Percentiles rank a stretch among this genome's conserved stretches.
These are phyloP conservation scores for Plasmopara muralis DNA, from an alignment of 352 stramenopile genomes.

Conservation along the genomic window DNA sequence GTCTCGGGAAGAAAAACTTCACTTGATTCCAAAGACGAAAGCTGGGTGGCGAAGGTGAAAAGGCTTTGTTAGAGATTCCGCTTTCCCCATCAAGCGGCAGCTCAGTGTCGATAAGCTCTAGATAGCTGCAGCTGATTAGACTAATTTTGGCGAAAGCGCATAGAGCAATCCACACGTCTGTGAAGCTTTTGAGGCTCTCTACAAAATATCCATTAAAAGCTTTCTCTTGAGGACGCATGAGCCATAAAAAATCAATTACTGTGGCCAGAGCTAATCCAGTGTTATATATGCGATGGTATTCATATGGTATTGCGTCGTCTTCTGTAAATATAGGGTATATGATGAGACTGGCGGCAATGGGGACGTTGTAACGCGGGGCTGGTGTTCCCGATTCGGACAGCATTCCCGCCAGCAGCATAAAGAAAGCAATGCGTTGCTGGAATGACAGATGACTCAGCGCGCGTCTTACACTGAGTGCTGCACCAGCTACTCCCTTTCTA, in stretches of 20 bases:
- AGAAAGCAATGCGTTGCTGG: conserved; percentile 43
- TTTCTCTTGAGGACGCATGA: no score
- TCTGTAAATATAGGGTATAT: conserved; percentile 24
- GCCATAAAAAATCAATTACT: no score
- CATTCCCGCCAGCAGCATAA: conserved; percentile 49
- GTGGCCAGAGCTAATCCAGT: no score
- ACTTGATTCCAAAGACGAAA: no score
- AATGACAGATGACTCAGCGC: conserved; percentile 38
- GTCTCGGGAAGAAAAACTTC: no score
- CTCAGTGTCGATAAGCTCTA: conserved; percentile 39
- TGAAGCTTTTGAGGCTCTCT: conserved; percentile 27
- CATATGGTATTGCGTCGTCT: conserved; percentile 21
- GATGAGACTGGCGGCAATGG: conserved; percentile 50
- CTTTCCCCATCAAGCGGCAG: no score
- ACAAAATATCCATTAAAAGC: no score
- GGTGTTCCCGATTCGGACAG: conserved; percentile 57
- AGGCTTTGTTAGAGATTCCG: no score
- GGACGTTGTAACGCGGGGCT: conserved; percentile 59
- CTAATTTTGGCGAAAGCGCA: conserved; percentile 56
- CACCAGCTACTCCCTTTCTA: conserved; percentile 6
- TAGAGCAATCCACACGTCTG: conserved; percentile 38
- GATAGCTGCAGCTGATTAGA: conserved; percentile 63
- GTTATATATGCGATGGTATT: neutral
- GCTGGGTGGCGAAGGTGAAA: no score
- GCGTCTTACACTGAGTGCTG: conserved; percentile 16